These are phyloP conservation scores for Leccinum disarticulatum DNA, from an alignment of 768 basidiomycete genomes.

Conservation along the genomic window DNA sequence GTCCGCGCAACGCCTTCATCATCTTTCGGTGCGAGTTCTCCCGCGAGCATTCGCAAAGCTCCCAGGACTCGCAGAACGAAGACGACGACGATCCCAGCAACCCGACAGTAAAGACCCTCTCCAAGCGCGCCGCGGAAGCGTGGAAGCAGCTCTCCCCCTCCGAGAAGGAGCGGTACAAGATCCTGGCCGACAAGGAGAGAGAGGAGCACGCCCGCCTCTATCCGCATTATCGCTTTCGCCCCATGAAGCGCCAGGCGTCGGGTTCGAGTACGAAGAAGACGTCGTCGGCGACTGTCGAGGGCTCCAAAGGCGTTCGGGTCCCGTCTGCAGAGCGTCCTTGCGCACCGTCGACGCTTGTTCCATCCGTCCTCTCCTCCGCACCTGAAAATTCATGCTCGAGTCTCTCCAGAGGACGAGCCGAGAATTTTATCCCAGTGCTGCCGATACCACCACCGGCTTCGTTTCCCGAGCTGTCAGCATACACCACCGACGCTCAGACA, in stretches of 20 bases:
- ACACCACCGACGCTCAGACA: background rate
- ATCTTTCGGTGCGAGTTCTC: conserved; percentile 70
- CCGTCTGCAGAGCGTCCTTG: conserved; percentile 6
- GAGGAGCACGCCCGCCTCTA: conserved; percentile 55
- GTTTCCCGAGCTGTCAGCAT: background rate
- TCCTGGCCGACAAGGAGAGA: conserved; percentile 55
- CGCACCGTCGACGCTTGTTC: background rate
- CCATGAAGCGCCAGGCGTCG: conserved; percentile 41
- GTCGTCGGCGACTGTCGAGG: conserved; percentile 11
- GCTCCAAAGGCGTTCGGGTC: conserved; percentile 2
- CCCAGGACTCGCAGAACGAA: conserved; percentile 36
- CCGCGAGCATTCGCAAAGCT: conserved; percentile 40
- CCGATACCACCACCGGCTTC: background rate
- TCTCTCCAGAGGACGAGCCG: conserved; percentile 2
- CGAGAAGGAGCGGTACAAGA: conserved; percentile 50
- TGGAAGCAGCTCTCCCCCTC: conserved; percentile 60
- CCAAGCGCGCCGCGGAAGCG: conserved; percentile 74
- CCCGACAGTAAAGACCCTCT: conserved; percentile 53
- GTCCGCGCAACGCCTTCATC: conserved; percentile 71
- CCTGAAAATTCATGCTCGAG: conserved; percentile 4
- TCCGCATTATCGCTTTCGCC: conserved; percentile 65
- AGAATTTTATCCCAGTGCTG: background rate
- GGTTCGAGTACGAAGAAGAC: conserved; percentile 11
- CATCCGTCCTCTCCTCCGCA: conserved; percentile 18
- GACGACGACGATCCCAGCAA: conserved; percentile 16